Percentiles rank a stretch among this genome's conserved stretches.
Evolutionary conservation across 2,329 filamentous ascomycete genomes (phyloP).

Genomic region (Neospermospora avenae): DNA sequence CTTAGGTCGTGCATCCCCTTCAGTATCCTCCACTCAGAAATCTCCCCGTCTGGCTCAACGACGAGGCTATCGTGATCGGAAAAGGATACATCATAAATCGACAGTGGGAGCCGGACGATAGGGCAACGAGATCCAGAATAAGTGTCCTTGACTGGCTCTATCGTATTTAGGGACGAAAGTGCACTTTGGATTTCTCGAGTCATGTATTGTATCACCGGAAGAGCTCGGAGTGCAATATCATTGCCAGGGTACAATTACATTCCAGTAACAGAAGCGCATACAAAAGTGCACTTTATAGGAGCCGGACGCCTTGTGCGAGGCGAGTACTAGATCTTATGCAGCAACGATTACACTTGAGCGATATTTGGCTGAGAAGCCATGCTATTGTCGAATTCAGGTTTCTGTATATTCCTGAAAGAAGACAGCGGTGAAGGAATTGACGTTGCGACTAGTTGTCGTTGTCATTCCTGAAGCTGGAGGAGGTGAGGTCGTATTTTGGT

Average conservation of each 20-base stretch:
- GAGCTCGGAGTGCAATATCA: not conserved
- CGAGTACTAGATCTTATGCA: not conserved
- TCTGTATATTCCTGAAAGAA: not conserved
- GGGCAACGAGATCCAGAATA: not conserved
- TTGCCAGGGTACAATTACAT: not conserved
- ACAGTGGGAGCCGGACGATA: not conserved
- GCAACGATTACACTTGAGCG: not conserved
- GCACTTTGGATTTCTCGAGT: not conserved
- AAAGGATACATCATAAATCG: not conserved
- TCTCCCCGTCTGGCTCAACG: not conserved
- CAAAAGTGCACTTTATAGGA: constrained; percentile 1
- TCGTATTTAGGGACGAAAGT: not conserved
- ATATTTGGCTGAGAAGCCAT: not conserved
- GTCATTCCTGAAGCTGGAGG: not conserved
- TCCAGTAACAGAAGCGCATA: not conserved
- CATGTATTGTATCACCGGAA: not conserved
- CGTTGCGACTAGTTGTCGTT: not conserved
- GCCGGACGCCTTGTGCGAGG: constrained; percentile 1
- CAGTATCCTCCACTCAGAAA: not conserved
- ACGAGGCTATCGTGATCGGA: not conserved
- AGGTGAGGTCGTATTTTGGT: not conserved
- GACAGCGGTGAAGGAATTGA: not conserved
- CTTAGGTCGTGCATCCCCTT: not conserved
- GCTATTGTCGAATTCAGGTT: not conserved
- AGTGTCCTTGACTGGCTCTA: not conserved